Percentiles rank a stretch among this genome's conserved stretches.
Evolutionary conservation across 176 grass and related monocot species (phyloP).

Genomic region (Guadua angustifolia): DNA sequence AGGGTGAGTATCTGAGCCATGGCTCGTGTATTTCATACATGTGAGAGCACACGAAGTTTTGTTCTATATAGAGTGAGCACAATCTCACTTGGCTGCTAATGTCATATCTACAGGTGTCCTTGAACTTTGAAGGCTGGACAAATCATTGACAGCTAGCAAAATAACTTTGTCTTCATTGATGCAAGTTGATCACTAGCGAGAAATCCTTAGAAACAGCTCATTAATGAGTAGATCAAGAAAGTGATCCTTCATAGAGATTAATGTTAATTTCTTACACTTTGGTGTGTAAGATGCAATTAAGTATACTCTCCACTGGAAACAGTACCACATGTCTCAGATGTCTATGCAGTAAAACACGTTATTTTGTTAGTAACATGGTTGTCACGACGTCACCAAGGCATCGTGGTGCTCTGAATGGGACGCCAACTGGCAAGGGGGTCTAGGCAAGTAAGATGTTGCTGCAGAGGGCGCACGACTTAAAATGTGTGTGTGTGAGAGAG

Average conservation of each 20-base stretch:
- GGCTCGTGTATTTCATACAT: background rate
- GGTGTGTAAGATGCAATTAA: background rate
- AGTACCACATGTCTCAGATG: background rate
- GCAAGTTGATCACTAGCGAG: background rate
- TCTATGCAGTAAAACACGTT: background rate
- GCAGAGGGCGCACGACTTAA: no score
- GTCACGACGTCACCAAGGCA: no score
- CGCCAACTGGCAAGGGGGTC: no score
- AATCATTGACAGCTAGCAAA: background rate
- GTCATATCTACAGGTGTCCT: slow-evolving; percentile 9
- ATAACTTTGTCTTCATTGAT: background rate
- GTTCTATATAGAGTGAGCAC: background rate
- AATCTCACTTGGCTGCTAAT: background rate
- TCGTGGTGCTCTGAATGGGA: no score
- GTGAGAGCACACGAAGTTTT: background rate
- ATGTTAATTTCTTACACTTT: background rate
- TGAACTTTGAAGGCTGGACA: background rate
- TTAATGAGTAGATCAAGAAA: background rate
- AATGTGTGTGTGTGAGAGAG: no score
- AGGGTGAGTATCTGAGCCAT: background rate
- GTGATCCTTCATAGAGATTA: background rate
- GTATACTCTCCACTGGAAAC: background rate
- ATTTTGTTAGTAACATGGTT: background rate
- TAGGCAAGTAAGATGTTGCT: no score
- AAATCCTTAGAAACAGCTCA: background rate